A percentile compares a stretch with the other conserved stretches of the same genome.
These are phyloP conservation scores for Candida khao-thaluensis DNA, from an alignment of 805 yeast genomes.

Conservation along the genomic window DNA sequence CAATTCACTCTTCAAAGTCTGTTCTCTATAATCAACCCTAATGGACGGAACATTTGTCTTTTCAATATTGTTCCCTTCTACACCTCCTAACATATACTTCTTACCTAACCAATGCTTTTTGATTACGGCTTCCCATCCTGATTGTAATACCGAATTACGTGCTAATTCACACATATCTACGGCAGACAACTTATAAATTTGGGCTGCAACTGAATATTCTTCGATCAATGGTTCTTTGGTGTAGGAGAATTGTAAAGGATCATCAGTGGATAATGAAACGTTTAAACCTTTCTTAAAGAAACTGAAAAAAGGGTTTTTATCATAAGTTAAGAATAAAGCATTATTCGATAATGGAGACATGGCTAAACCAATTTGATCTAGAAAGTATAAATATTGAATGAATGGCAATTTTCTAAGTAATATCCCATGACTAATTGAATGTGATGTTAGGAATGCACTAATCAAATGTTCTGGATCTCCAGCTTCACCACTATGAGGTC, in stretches of 20 bases:
- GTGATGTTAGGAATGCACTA: conserved; percentile 83
- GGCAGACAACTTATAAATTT: conserved; percentile 87
- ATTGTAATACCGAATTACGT: conserved; percentile 83
- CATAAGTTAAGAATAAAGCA: conserved; percentile 92
- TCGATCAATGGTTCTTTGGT: conserved; percentile 97
- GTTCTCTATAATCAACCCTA: conserved; percentile 79
- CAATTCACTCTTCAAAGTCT: conserved; percentile 70
- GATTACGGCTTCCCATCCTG: conserved; percentile 87
- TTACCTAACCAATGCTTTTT: conserved; percentile 93
- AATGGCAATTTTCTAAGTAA: conserved; percentile 90
- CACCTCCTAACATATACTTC: conserved; percentile 54
- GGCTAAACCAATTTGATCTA: conserved; percentile 95
- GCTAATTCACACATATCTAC: conserved; percentile 99
- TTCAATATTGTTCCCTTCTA: conserved; percentile 84
- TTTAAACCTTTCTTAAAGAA: conserved; percentile 93
- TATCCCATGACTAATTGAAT: conserved; percentile 95
- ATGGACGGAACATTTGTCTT: conserved; percentile 94
- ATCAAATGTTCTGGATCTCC: conserved; percentile 98
- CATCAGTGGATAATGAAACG: conserved; percentile 94
- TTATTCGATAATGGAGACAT: conserved; percentile 98
- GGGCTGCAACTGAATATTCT: conserved; percentile 98
- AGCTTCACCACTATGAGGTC: conserved; percentile 99
- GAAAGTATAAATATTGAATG: conserved; percentile 86
- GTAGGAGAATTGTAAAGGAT: conserved; percentile 95
- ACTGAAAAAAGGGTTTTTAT: conserved; percentile 90